Evolutionary conservation across 2,329 filamentous ascomycete genomes (phyloP), one percentile per base, ranked within the genome.

Genomic region (Ascochyta koolunga): DNA sequence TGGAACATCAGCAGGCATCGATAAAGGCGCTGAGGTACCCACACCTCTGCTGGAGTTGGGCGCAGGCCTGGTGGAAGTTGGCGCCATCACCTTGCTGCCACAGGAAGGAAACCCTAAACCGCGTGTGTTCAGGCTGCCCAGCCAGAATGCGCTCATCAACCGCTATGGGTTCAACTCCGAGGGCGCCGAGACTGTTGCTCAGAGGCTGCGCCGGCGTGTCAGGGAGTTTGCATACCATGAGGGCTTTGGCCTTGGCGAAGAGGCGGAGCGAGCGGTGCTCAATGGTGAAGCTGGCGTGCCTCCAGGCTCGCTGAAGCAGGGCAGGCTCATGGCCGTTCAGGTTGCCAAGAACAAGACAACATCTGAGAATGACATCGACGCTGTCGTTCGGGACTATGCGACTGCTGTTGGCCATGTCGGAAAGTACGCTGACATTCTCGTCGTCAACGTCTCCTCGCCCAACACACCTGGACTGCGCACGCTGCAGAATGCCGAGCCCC

Each of bases 261-360:
- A 82, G 13, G 83, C 85, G 0, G 91, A 96, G 76, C 78, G 82
- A 37, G 82, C 86, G 11, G 87, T 99, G 1, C 79, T 98, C 32
- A 82, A 95, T 64, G 92, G 91, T 19, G 84, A 87, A 50, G 89
- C 87, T 37, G 68, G 85, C 32, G 91, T 96, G 0, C 91, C 91
- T 0, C 88, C 92, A 0, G 91, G 95, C n/a, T 91, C 89, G 75
- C 79, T 99, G 65, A 78, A 80, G 13, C 79, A 86, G 0, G 93
- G 93, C 13, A 86, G 89, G 56, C 78, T 97, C 53, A 81, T 99
- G 57, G 89, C 91, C 15, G 92, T 99, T 16, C 95, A 99, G 77
- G 86, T 98, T 36, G 93, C 93, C 45, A 99, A 99, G 86, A 98
- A 98, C 79, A 98, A 97, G 80, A 82, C 85, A 40, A 99, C 95